Evolutionary conservation across 2,329 filamentous ascomycete species (phyloP).

Genomic region (Rhynchosporium secalis): DNA sequence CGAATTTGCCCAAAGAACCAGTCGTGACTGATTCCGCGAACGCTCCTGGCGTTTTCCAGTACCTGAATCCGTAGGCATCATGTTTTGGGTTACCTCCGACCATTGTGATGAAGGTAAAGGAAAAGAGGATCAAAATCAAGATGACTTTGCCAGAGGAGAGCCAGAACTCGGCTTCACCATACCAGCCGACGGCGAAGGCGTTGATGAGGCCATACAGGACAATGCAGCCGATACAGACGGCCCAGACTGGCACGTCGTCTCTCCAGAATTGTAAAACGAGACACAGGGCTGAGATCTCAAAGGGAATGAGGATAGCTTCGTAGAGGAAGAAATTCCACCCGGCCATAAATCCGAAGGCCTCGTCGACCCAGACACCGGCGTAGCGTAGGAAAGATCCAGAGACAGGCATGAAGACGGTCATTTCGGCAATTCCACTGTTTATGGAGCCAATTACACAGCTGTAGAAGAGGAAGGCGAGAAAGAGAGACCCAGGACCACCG

Average conservation of each 20-base stretch:
- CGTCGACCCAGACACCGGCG: conserved; percentile 15
- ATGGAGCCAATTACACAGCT: conserved; percentile 11
- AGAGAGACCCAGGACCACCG: conserved; percentile 9
- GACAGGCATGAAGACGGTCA: conserved; percentile 17
- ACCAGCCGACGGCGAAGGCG: conserved; percentile 60
- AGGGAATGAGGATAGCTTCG: conserved; percentile 36
- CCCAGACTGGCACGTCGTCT: conserved; percentile 14
- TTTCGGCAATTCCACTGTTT: conserved; percentile 35
- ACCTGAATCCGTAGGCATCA: conserved; percentile 57
- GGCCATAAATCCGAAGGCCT: conserved; percentile 14
- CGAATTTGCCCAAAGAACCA: conserved; percentile 2
- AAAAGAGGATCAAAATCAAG: conserved; percentile 50
- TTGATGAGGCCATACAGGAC: conserved; percentile 14
- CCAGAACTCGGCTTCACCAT: conserved; percentile 74
- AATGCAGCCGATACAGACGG: conserved; percentile 9
- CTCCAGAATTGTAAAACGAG: conserved; percentile 14
- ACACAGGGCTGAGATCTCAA: conserved; percentile 14
- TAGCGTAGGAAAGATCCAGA: conserved; percentile 14
- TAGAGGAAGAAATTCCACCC: conserved; percentile 18
- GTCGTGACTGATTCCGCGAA: conserved; percentile 36
- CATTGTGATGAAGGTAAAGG: conserved; percentile 63
- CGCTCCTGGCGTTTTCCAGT: conserved; percentile 48
- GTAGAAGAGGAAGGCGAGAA: conserved; percentile 13
- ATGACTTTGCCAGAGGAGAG: conserved; percentile 67
- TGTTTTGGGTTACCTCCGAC: conserved; percentile 60